phyloP scores from a whole-genome alignment of 2,329 filamentous ascomycete genomes.

The Fusarium continuum region DNA sequence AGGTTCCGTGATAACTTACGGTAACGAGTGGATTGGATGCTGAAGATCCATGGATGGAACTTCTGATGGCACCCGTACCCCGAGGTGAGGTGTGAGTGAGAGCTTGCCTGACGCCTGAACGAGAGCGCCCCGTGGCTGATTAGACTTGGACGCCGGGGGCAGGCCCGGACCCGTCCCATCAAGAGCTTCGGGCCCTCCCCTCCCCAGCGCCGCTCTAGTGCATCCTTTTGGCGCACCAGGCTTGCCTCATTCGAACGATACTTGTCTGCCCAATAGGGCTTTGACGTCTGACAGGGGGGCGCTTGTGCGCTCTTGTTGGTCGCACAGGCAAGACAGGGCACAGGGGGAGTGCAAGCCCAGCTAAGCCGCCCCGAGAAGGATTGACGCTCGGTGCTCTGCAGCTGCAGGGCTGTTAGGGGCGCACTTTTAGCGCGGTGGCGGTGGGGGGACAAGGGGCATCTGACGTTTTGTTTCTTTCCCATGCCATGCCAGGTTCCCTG shows the following conservation, averaged over 20 bases:
- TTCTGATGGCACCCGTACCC: constrained; percentile 7
- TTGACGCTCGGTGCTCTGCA: constrained; percentile 18
- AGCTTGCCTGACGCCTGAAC: background rate
- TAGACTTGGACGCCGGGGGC: constrained; percentile 5
- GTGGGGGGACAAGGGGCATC: constrained; percentile 14
- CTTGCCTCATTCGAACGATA: constrained; percentile 13
- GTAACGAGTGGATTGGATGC: constrained; percentile 15
- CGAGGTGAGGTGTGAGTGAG: constrained; percentile 3
- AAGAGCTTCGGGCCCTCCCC: constrained; percentile 27
- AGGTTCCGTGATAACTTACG: background rate
- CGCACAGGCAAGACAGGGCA: constrained; percentile 23
- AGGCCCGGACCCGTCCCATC: constrained; percentile 5
- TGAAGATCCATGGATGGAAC: constrained; percentile 17
- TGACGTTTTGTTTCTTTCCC: constrained; percentile 27
- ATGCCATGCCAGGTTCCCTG: constrained; percentile 9
- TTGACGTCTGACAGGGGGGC: constrained; percentile 18
- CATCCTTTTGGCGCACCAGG: constrained; percentile 9
- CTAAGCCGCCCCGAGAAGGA: constrained; percentile 17
- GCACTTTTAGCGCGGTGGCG: constrained; percentile 34
- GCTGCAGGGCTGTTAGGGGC: constrained; percentile 31
- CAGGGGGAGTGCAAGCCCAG: background rate
- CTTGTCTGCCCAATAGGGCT: constrained; percentile 17
- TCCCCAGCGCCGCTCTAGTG: constrained; percentile 21
- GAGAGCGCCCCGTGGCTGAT: constrained; percentile 1
- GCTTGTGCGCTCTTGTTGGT: constrained; percentile 36